Conservation (phyloP, 2,329 filamentous ascomycete genomes). For the Pseudogymnoascus sp. region DNA sequence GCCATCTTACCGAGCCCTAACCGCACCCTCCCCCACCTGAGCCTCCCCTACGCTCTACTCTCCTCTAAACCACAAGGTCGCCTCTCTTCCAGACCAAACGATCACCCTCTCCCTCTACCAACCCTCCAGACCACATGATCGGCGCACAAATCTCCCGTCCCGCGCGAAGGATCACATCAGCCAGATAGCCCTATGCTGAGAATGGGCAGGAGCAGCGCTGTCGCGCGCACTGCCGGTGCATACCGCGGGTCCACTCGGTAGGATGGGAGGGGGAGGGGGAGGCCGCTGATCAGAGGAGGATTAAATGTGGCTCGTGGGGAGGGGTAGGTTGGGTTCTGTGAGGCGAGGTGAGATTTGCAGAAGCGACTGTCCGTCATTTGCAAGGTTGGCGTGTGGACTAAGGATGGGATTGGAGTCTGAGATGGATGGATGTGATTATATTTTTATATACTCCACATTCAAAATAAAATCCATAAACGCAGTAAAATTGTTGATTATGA, state of each 20-base stretch:
- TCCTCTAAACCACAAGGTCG: neutral
- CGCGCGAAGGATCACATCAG: neutral
- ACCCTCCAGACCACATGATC: neutral
- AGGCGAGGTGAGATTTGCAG: no score
- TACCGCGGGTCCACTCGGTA: neutral
- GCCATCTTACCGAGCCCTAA: neutral
- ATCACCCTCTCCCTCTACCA: neutral
- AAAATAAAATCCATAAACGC: neutral
- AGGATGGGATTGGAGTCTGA: no score
- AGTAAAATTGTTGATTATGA: neutral
- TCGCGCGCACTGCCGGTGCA: no score
- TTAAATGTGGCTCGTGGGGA: no score
- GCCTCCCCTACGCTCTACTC: neutral
- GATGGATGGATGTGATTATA: neutral
- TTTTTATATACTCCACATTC: neutral
- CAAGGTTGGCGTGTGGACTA: no score
- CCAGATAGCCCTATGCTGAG: neutral
- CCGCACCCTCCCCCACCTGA: neutral
- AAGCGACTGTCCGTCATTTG: no score
- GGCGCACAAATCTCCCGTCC: neutral
- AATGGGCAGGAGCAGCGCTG: neutral
- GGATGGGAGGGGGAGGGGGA: neutral
- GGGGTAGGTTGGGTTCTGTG: no score
- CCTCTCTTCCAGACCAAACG: no score
- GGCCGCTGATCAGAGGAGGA: no score